Conservation (phyloP, 768 basidiomycete genomes). For the Amanita muscaria region DNA sequence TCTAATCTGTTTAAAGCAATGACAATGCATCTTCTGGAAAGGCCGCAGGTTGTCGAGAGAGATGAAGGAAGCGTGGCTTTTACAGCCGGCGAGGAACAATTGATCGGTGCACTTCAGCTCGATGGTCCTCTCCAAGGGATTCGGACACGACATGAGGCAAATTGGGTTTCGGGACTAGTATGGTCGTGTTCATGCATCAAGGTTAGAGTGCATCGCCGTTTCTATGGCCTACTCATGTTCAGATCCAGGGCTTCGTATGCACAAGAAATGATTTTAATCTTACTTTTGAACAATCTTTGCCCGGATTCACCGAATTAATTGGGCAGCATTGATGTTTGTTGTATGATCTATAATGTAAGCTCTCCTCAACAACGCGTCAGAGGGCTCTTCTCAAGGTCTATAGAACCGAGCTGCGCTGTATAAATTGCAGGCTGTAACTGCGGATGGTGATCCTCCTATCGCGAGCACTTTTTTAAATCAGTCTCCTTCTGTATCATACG, state of each 20-base stretch:
- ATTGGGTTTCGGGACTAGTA: slow-evolving; percentile 25
- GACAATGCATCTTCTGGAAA: slow-evolving; percentile 41
- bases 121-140: slow-evolving; percentile 20
- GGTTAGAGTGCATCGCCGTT: slow-evolving; percentile 25
- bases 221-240: background rate
- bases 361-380: no score
- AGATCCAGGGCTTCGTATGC: slow-evolving; percentile 38
- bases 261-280: slow-evolving; percentile 18
- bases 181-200: slow-evolving; percentile 39
- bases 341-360: slow-evolving; percentile 30
- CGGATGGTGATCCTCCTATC: slow-evolving; percentile 22
- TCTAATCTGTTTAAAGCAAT: slow-evolving; percentile 58
- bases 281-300: slow-evolving; percentile 20
- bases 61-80: slow-evolving; percentile 1
- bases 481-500: background rate
- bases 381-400: slow-evolving; percentile 1
- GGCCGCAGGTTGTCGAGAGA: slow-evolving; percentile 20
- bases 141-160: slow-evolving; percentile 8
- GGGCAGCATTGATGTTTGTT: slow-evolving; percentile 31
- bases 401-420: slow-evolving; percentile 36
- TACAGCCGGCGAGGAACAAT: slow-evolving; percentile 22
- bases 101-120: slow-evolving; percentile 25
- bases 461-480: background rate
- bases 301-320: slow-evolving; percentile 27
- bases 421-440: slow-evolving; percentile 23